These are phyloP conservation scores for Malassezia psittaci DNA, from an alignment of 1,284 basidiomycete species.

Conservation along the genomic window DNA sequence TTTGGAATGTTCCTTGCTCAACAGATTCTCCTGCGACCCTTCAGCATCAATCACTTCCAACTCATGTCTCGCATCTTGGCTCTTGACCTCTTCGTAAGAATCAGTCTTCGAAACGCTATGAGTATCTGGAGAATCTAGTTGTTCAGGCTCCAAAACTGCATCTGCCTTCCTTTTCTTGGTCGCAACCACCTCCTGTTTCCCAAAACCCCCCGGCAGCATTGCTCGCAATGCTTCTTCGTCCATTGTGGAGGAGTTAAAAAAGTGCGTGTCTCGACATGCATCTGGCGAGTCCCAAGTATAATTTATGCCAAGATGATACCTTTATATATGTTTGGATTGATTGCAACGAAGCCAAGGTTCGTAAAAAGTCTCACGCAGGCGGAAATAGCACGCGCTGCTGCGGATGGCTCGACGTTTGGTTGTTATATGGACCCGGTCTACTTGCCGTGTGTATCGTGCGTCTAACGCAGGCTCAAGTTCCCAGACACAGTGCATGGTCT, in stretches of 20 bases:
- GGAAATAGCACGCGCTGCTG: constrained; percentile 1
- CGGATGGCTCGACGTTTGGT: constrained; percentile 9
- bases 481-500: constrained; percentile 2
- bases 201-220: constrained; percentile 41
- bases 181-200: constrained; percentile 2
- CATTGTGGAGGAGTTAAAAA: constrained; percentile 18
- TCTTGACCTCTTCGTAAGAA: too few species aligned
- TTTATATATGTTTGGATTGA: constrained; percentile 2
- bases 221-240: constrained; percentile 41
- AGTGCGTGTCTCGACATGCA: constrained; percentile 1
- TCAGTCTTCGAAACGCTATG: too few species aligned
- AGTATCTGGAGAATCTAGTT: background rate
- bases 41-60: background rate
- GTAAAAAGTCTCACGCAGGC: background rate
- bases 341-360: background rate
- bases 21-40: too few species aligned
- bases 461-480: constrained; percentile 3
- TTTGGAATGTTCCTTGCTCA: too few species aligned
- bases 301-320: constrained; percentile 6
- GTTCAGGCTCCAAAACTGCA: background rate
- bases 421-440: constrained; percentile 9
- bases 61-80: background rate
- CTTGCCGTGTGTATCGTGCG: constrained; percentile 9
- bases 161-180: background rate
- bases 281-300: constrained; percentile 6